phyloP scores from a whole-genome alignment of 345 rosid genomes.

The Melaleuca quinquenervia region DNA sequence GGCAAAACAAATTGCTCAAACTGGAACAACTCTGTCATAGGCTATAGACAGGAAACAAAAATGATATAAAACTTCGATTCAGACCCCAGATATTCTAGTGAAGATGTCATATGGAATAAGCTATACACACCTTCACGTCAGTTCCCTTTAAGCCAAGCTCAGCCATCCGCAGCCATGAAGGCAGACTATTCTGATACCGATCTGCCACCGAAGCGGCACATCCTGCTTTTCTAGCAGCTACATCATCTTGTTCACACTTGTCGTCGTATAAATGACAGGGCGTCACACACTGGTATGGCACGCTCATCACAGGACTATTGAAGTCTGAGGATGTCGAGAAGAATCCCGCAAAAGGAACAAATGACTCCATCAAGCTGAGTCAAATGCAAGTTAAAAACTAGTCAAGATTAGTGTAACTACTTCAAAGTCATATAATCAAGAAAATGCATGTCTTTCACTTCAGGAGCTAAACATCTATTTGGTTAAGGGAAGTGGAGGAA shows the following conservation, averaged over 20 bases:
- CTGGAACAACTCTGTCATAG: neutral
- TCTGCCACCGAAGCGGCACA: constrained; percentile 42
- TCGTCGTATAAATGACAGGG: constrained; percentile 27
- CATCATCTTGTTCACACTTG: constrained; percentile 33
- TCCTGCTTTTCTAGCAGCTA: constrained; percentile 21
- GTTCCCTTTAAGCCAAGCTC: constrained; percentile 23
- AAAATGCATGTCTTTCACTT: neutral
- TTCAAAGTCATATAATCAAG: neutral
- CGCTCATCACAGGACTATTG: constrained; percentile 25
- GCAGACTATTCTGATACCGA: constrained; percentile 43
- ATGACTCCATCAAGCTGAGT: constrained; percentile 88
- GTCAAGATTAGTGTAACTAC: neutral
- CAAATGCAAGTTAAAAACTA: neutral
- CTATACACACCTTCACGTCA: constrained; percentile 30
- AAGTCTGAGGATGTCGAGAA: constrained; percentile 55
- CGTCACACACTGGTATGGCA: constrained; percentile 11
- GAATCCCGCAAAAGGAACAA: constrained; percentile 88
- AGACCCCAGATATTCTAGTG: neutral
- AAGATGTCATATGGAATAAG: neutral
- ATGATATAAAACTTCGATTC: neutral
- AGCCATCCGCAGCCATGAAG: constrained; percentile 70
- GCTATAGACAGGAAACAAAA: neutral
- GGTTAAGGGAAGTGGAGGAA: neutral
- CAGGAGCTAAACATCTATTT: neutral
- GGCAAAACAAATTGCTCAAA: neutral